Evolutionary conservation across 2,329 filamentous ascomycete genomes (phyloP).

Genomic region (Diatrype stigma): DNA sequence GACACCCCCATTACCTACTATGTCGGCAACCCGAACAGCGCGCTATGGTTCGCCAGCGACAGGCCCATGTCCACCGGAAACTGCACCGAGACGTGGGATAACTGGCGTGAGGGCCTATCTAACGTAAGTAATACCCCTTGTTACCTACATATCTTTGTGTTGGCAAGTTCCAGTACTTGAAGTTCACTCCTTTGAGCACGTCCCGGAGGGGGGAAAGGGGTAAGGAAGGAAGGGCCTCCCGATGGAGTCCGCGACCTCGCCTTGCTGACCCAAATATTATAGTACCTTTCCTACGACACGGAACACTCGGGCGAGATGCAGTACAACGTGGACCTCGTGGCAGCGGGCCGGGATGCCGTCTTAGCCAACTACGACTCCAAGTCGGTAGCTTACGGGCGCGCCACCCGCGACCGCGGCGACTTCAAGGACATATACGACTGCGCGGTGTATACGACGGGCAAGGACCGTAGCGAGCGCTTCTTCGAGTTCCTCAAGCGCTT

Average conservation of each 20-base stretch:
- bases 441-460: conserved; percentile 5
- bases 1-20: conserved; percentile 7
- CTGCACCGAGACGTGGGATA: conserved; percentile 3
- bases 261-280: too few species aligned
- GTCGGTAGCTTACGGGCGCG: conserved; percentile 6
- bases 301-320: conserved; percentile 1
- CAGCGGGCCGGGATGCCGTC: conserved; percentile 4
- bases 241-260: too few species aligned
- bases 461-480: conserved; percentile 9
- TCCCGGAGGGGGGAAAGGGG: too few species aligned
- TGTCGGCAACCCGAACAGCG: conserved; percentile 9
- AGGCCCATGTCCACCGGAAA: conserved; percentile 3
- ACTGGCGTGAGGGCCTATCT: conserved; percentile 8
- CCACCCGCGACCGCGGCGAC: conserved; percentile 7
- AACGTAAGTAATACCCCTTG: too few species aligned
- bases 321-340: conserved; percentile 6
- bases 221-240: too few species aligned
- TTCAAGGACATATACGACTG: conserved; percentile 2
- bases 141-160: too few species aligned
- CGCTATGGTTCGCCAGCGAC: conserved; percentile 4
- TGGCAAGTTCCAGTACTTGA: too few species aligned
- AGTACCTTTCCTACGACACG: conserved; percentile 3
- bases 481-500: conserved; percentile 8
- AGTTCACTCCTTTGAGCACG: too few species aligned
- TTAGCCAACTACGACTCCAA: conserved; percentile 6